Conservation (phyloP, 257 asterid species). For the Coffea canephora region DNA sequence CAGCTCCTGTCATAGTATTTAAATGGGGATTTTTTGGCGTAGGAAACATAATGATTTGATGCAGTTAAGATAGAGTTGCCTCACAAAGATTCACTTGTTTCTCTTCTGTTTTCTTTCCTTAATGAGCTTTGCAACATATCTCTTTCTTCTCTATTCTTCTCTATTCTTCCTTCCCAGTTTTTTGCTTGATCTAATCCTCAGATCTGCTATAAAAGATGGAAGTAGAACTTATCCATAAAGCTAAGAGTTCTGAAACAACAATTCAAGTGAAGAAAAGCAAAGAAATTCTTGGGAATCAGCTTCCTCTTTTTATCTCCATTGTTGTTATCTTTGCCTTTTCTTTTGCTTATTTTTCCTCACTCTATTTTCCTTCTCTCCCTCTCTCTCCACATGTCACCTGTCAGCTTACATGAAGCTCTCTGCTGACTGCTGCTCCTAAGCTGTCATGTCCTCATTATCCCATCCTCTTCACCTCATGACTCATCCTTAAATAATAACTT, state of each 20-base stretch:
- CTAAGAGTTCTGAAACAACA: conserved; percentile 8
- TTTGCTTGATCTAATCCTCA: conserved; percentile 27
- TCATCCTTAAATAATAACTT: conserved; percentile 35
- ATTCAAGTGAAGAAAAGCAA: conserved; percentile 25
- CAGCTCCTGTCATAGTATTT: conserved; percentile 23
- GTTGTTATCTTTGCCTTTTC: conserved; percentile 21
- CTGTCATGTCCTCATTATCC: conserved; percentile 51
- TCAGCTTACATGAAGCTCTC: conserved; percentile 39
- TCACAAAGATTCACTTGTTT: conserved; percentile 34
- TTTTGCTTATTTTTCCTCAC: background rate
- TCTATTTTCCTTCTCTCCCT: conserved; percentile 21
- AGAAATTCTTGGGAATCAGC: conserved; percentile 17
- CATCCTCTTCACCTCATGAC: conserved; percentile 32
- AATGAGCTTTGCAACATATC: conserved; percentile 24
- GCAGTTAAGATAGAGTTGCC: conserved; percentile 26
- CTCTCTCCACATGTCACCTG: conserved; percentile 45
- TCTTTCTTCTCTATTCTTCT: conserved; percentile 21
- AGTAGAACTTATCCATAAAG: conserved; percentile 5
- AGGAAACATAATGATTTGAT: conserved; percentile 15
- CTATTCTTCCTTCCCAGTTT: conserved; percentile 15
- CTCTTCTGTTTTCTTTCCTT: conserved; percentile 30
- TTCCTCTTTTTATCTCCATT: conserved; percentile 14
- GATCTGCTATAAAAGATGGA: conserved; percentile 39
- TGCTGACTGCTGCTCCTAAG: conserved; percentile 19
- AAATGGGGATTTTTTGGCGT: conserved; percentile 1